Base-by-base conservation (phyloP, 371 early-diverging fungal species). In the Blyttiomyces sp. region DNA sequence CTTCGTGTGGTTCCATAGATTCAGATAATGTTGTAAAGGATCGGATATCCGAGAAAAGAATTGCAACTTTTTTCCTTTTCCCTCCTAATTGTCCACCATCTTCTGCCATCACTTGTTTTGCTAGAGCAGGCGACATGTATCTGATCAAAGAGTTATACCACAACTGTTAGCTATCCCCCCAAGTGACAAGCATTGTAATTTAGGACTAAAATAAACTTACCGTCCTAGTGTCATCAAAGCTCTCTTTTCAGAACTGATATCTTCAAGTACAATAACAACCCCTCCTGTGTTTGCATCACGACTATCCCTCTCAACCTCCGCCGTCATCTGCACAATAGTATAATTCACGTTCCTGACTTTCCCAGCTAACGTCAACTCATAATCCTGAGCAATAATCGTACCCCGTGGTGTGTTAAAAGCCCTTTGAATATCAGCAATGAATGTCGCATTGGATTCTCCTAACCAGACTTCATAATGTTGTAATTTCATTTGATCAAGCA, bases 111-210 rank as follows among this genome's bases (percentile, higher is more conserved):
- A 76, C 76, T 51, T 72, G 76, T 45, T 76, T 67, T 1, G 71
- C 76, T 4, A 76, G 61, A 2, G 76, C 73, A 6, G 76, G 76
- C 0, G 72, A 72, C 76, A 76, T 76, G 58, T 76, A 76, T 43
- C 69, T 69, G 44, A n/a, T n/a, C n/a, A n/a, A n/a, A n/a, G n/a
- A n/a, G n/a, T n/a, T n/a, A n/a, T n/a, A n/a, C n/a, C n/a, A n/a
- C n/a, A n/a, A n/a, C n/a, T n/a, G n/a, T n/a, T n/a, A n/a, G n/a
- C n/a, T n/a, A n/a, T n/a, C n/a, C n/a, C n/a, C n/a, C n/a, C n/a
- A n/a, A n/a, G n/a, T n/a, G n/a, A n/a, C n/a, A n/a, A n/a, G n/a
- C n/a, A n/a, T n/a, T n/a, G n/a, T n/a, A n/a, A n/a, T n/a, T n/a
- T n/a, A n/a, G n/a, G n/a, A n/a, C n/a, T n/a, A n/a, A 19, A 4